Evolutionary conservation across 108 stramenopile species (phyloP).

Genomic region (Schizochytrium sp.): DNA sequence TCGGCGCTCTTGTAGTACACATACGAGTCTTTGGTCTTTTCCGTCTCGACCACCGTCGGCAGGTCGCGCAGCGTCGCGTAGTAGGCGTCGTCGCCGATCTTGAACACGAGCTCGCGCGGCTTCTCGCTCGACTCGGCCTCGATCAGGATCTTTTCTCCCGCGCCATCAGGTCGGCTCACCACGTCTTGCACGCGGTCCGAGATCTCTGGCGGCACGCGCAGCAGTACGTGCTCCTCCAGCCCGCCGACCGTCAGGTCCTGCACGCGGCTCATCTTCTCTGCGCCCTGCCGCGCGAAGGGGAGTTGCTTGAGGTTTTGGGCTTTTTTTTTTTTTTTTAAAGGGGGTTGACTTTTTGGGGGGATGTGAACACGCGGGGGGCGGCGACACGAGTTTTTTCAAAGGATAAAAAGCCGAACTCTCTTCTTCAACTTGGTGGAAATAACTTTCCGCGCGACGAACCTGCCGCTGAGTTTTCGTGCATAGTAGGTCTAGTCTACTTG

Average conservation of each 20-base stretch:
- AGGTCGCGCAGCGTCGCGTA: conserved; percentile 7
- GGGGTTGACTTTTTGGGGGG: no score
- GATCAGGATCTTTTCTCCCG: background rate
- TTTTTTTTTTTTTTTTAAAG: no score
- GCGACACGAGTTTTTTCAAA: no score
- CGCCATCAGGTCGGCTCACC: background rate
- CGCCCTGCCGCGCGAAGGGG: no score
- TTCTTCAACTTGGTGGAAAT: no score
- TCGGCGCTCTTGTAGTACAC: conserved; percentile 10
- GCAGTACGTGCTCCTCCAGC: background rate
- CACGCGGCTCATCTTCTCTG: background rate
- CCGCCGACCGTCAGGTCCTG: background rate
- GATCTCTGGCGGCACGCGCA: conserved; percentile 10
- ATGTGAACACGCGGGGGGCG: no score
- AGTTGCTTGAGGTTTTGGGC: no score
- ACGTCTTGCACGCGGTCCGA: conserved; percentile 3
- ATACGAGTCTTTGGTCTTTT: background rate
- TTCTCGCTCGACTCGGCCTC: background rate
- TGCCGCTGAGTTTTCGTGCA: no score
- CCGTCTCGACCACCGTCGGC: background rate
- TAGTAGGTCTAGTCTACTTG: no score
- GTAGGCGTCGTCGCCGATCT: background rate
- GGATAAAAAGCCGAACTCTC: no score
- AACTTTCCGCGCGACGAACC: no score
- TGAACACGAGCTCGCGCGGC: background rate